Percentiles rank a stretch among this genome's conserved stretches.
phyloP scores from a whole-genome alignment of 305 asterid species.

The Fraxinus platypoda region DNA sequence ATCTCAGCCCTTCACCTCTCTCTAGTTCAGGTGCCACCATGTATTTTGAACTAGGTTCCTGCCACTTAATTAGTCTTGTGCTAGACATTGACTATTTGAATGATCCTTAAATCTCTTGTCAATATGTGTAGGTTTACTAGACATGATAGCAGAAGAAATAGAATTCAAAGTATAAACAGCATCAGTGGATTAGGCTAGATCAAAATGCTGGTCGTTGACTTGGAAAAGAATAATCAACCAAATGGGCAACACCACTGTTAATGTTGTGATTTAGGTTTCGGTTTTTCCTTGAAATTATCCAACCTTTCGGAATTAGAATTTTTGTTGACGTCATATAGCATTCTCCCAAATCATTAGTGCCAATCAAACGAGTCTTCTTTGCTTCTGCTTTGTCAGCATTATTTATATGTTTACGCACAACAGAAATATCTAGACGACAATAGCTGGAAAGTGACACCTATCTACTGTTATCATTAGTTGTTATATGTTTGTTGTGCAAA shows the following conservation, averaged over 20 bases:
- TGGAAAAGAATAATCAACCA: background rate
- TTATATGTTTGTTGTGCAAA: conserved; percentile 2
- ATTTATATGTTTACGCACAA: background rate
- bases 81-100: background rate
- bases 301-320: background rate
- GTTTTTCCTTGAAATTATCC: background rate
- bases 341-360: background rate
- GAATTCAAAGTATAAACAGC: background rate
- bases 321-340: background rate
- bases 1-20: background rate
- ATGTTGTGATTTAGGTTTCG: background rate
- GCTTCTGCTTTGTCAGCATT: background rate
- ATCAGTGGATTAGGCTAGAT: background rate
- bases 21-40: background rate
- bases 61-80: background rate
- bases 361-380: background rate
- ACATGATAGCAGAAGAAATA: background rate
- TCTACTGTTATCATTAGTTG: background rate
- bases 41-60: background rate
- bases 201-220: background rate
- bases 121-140: background rate
- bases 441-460: background rate
- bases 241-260: background rate
- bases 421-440: background rate
- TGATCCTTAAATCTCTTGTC: background rate